Base-by-base conservation (phyloP, 2,329 filamentous ascomycete genomes). In the Botrytis fragariae region DNA sequence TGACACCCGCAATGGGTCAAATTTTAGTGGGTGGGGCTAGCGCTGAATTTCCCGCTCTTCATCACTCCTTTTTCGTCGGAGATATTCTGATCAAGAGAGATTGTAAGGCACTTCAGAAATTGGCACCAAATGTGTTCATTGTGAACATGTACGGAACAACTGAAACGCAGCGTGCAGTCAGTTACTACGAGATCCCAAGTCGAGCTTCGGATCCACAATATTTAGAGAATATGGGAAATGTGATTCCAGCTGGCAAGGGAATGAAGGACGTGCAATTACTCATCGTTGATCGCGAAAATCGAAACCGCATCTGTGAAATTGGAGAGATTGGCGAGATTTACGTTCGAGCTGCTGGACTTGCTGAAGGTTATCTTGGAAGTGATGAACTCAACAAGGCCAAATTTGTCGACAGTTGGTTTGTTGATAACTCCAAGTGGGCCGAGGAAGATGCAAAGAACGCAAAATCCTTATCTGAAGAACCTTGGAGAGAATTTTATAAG, bases 1-100 rank as follows among this genome's bases (percentile, higher is more conserved):
- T 98, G 57, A 99, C 96, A 1, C 96, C 96, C 16, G 96, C 96
- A 73, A 98, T 98, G 95, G 95, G 95, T 72, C 93, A 98, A 78
- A 96, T 98, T 75, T 85, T 98, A 2, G 91, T 95, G n/a, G 95
- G 94, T 61, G 93, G 93, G 77, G 92, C 94, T 37, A 91, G 85
- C 4, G 90, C 93, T 0, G 83, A 92, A 77, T 97, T 98, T 79
- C 92, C 93, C 1, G 86, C 87, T 20, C 85, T 98, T n/a, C 87
- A 91, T 73, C 86, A 90, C 73, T 94, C 91, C 29, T 95, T 98
- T 85, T 98, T 95, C 75, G 95, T 98, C 1, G 96, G 96, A 45
- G 95, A 98, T 80, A 86, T 98, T 48, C 83, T 98, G 65, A 97
- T 94, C 75, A 97, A 91, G 80, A 88, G 90, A 79, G 95, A 98